A percentile compares a stretch with the other conserved stretches of the same genome.
Evolutionary conservation across 2,329 filamentous ascomycete species (phyloP).

Genomic region (Fragosphaeria purpurea): DNA sequence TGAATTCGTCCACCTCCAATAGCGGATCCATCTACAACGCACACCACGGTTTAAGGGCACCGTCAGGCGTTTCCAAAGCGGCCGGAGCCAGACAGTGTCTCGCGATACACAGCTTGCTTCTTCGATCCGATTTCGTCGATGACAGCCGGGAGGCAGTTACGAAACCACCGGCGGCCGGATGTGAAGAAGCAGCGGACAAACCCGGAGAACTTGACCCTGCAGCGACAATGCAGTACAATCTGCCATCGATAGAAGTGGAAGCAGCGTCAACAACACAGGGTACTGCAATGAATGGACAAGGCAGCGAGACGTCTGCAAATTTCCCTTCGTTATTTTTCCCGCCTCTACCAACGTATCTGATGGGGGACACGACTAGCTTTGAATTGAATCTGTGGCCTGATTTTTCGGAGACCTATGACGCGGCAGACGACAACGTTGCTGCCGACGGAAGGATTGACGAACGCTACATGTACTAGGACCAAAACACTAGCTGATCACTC

Average conservation of each 20-base stretch:
- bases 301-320: too few species aligned
- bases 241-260: too few species aligned
- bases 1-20: background rate
- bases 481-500: too few species aligned
- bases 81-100: background rate
- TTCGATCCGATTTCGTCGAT: conserved; percentile 2
- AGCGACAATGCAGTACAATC: too few species aligned
- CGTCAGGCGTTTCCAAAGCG: background rate
- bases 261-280: too few species aligned
- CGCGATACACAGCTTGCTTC: background rate
- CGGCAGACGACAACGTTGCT: background rate
- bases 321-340: background rate
- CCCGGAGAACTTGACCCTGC: too few species aligned
- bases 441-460: background rate
- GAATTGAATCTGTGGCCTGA: conserved; percentile 1
- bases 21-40: background rate
- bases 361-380: background rate
- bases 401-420: background rate
- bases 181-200: too few species aligned
- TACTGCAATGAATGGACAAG: too few species aligned
- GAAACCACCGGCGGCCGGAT: background rate
- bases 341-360: background rate
- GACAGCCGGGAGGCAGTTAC: conserved; percentile 2
- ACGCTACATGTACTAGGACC: background rate
- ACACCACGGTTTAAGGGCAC: background rate